Percentiles rank a stretch among this genome's conserved stretches.
Evolutionary conservation across 2,329 filamentous ascomycete species (phyloP).

Genomic region (Moelleriella libera): DNA sequence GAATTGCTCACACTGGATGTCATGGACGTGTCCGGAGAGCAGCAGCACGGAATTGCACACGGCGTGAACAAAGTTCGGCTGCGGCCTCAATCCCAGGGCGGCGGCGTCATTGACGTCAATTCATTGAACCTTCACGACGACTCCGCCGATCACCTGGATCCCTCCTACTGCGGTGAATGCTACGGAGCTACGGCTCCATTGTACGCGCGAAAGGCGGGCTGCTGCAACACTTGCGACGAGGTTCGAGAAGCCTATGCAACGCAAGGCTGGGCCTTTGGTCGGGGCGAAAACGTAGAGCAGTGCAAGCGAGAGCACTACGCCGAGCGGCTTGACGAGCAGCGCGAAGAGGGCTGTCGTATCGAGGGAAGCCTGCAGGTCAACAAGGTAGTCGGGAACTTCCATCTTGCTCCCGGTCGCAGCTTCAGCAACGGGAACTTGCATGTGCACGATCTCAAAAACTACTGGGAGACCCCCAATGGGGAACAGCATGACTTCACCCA

Average conservation of each 20-base stretch:
- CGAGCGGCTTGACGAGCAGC: slow-evolving; percentile 75
- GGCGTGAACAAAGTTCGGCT: slow-evolving; percentile 87
- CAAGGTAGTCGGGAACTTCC: slow-evolving; percentile 98
- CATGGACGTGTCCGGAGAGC: slow-evolving; percentile 97
- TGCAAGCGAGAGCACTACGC: slow-evolving; percentile 90
- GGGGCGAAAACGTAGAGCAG: slow-evolving; percentile 86
- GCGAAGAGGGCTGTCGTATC: slow-evolving; percentile 85
- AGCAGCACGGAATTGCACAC: slow-evolving; percentile 87
- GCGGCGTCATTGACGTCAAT: slow-evolving; percentile 57
- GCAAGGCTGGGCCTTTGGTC: slow-evolving; percentile 81
- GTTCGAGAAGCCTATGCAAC: slow-evolving; percentile 92
- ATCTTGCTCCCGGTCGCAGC: slow-evolving; percentile 87
- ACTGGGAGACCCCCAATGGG: slow-evolving; percentile 59
- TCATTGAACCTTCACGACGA: slow-evolving; percentile 53
- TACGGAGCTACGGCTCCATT: slow-evolving; percentile 69
- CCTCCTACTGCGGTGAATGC: slow-evolving; percentile 84
- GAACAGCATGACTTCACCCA: slow-evolving; percentile 79
- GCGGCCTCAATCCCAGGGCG: slow-evolving; percentile 56
- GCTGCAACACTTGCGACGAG: slow-evolving; percentile 95
- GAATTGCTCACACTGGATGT: slow-evolving; percentile 93
- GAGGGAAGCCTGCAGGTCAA: slow-evolving; percentile 89
- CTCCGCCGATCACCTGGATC: slow-evolving; percentile 65
- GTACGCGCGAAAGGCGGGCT: slow-evolving; percentile 65
- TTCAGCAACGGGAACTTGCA: slow-evolving; percentile 97
- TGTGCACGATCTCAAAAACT: slow-evolving; percentile 94